Conservation (phyloP, 2,329 filamentous ascomycete genomes). For the Leptodontidium sp. region DNA sequence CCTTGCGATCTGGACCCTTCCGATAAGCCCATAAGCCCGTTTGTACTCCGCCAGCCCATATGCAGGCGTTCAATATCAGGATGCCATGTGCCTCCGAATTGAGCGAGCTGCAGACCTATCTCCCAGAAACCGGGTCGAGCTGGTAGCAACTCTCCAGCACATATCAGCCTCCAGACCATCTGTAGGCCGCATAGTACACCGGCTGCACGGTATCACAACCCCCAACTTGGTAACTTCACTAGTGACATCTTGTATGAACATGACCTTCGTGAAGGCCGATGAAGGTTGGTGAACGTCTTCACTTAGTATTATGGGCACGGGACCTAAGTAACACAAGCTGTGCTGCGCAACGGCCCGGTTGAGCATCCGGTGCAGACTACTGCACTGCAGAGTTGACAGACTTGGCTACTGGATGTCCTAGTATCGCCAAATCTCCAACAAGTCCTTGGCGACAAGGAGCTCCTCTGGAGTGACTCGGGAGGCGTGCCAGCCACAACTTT, state of each 20-base stretch:
- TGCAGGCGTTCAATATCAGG: background rate
- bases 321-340: background rate
- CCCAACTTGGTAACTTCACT: background rate
- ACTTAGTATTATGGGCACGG: background rate
- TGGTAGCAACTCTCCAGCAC: background rate
- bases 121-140: background rate
- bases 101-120: background rate
- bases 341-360: background rate
- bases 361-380: background rate
- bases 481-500: slow-evolving; percentile 2
- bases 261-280: background rate
- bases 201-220: background rate
- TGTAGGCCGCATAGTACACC: background rate
- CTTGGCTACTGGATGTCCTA: background rate
- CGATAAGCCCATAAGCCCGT: slow-evolving; percentile 1
- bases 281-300: background rate
- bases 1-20: background rate
- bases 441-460: background rate
- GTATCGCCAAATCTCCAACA: background rate
- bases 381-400: slow-evolving; percentile 16
- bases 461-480: background rate
- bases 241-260: background rate
- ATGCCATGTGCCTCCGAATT: background rate
- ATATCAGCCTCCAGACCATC: background rate
- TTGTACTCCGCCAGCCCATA: slow-evolving; percentile 1